Evolutionary conservation across 106 monocot species (phyloP), one percentile per base, ranked within the genome.

Genomic region (Gastrodia elata): DNA sequence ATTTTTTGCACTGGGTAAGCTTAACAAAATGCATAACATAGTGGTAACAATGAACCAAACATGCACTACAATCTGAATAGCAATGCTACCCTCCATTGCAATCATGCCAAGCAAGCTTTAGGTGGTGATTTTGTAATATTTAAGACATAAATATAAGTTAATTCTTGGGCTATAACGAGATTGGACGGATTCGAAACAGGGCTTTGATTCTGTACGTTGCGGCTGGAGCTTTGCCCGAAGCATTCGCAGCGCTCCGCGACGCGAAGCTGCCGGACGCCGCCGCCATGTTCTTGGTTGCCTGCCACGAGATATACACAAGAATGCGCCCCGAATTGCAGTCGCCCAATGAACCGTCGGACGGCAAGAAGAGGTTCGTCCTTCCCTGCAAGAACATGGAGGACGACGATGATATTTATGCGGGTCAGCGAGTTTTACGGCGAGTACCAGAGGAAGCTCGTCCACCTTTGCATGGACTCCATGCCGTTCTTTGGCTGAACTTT

Each of bases 201-300:
- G 90, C 98, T 35, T 52, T 91, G 43, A 85, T 93, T 55, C 74
- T 98, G 20, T 98, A 91, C 68, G 93, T 93, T 56, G 98, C 98
- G 74, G 86, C 98, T 32, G 98, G 98, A 80, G 86, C 87, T 59
- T 78, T 93, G 30, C 81, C 83, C 8, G 98, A 93, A 74, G 98
- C 91, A 68, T 76, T 98, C 39, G 78, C 87, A 41, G 87, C 93
- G 30, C 91, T 98, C 56, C 88, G 91, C 55, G 83, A 91, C 41
- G 82, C 85, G 6, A 81, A 87, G 58, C 87, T 87, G n/a, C 91
- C 88, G 38, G 98, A 98, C 40, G 74, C 91, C 7, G 98, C 98
- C 30, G 98, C 98, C 26, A 88, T 98, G 88, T 98, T 98, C 65
- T 80, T 98, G 75, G 88, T 98, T 78, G 98, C 98, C 43, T 93